Evolutionary conservation across 2,329 filamentous ascomycete species (phyloP), one percentile per base, ranked within the genome.

Genomic region (Diaporthe capsici): DNA sequence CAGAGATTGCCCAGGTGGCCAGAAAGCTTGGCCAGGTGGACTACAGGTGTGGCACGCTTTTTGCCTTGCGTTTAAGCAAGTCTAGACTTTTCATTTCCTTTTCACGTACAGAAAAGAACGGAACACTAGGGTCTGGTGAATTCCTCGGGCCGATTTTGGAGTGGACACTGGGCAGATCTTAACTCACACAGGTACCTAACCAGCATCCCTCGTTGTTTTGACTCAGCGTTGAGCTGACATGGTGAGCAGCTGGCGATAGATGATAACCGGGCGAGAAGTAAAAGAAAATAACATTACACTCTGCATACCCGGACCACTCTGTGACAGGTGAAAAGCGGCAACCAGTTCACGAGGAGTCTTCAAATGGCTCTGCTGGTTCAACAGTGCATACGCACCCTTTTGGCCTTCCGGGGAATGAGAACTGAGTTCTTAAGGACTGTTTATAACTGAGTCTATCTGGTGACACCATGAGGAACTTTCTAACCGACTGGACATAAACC

Each of bases 11-110:
- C 9, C 25, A 47, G 31, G 4, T 37, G 22, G 44, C 9, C 28
- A 31, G 15, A 1, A 47, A 47, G 61, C 61, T 2, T 31, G 25
- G 3, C 6, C 13, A 10, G 7, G 10, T 7, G 22, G 15, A 28
- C 4, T 3, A 39, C 1, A 61, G 6, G 13, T 15, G 5, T 9
- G n/a, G 1, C 6, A 31, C 0, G 3, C 12, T 6, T 17, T 8
- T 9, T 49, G 47, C 20, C 4, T 58, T 37, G 31, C 2, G 9
- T 58, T 22, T 1, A 37, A 37, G 31, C 9, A 12, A 13, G 22
- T 22, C 22, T 25, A 25, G 4, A 25, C 22, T 51, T 20, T n/a
- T 0, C 2, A 2, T 25, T 25, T 34, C 31, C 22, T n/a, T 51
- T 13, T 8, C n/a, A 51, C 22, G n/a, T 25, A n/a, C 47, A n/a